Conservation (phyloP, 345 rosid species). For the Balakata baccata region DNA sequence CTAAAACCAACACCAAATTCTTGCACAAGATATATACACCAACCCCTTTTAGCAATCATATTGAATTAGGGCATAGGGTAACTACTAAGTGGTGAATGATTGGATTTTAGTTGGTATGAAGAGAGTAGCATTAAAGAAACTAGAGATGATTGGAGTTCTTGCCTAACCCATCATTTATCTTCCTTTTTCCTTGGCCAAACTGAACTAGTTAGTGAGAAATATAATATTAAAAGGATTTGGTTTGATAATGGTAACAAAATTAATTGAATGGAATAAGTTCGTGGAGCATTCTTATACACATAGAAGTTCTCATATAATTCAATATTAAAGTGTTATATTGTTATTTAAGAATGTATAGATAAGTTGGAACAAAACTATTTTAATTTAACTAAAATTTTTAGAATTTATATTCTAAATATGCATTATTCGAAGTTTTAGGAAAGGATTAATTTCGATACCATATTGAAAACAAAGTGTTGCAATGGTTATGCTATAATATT, state of each 20-base stretch:
- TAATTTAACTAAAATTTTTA: too few relatives aligned
- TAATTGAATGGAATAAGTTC: neutral
- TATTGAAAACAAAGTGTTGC: too few relatives aligned
- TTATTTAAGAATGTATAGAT: too few relatives aligned
- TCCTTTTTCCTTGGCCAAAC: neutral
- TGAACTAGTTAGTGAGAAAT: neutral
- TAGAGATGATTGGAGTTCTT: constrained; percentile 10
- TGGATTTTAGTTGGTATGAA: neutral
- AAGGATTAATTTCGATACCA: too few relatives aligned
- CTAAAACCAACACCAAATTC: too few relatives aligned
- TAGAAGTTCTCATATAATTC: too few relatives aligned
- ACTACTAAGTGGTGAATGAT: neutral
- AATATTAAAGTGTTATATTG: too few relatives aligned
- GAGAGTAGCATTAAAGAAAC: neutral
- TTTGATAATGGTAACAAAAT: neutral
- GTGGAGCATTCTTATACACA: too few relatives aligned
- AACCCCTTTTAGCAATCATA: neutral
- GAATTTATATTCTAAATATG: too few relatives aligned
- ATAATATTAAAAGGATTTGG: neutral
- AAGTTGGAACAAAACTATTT: too few relatives aligned
- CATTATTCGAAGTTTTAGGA: too few relatives aligned
- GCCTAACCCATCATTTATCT: constrained; percentile 9
- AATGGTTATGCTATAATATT: too few relatives aligned
- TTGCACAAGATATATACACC: neutral
- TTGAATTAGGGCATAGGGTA: neutral